These are phyloP conservation scores for Aureobasidium mangrovei DNA, from an alignment of 2,329 filamentous ascomycete species.

Conservation along the genomic window DNA sequence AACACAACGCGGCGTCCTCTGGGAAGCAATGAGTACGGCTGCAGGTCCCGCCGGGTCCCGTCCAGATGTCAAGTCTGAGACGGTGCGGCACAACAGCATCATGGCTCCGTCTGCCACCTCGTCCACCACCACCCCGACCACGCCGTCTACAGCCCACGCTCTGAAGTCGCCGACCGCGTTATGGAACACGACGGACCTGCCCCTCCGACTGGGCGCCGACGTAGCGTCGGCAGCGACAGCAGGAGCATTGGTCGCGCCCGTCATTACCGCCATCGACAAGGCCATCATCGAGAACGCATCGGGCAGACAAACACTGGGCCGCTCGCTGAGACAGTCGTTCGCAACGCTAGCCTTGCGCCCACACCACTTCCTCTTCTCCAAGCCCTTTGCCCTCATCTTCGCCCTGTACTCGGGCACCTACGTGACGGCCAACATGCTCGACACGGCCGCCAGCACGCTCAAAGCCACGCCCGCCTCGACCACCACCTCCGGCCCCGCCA, in stretches of 20 bases:
- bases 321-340: conserved; percentile 53
- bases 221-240: conserved; percentile 60
- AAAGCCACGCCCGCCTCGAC: conserved; percentile 46
- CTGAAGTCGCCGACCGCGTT: conserved; percentile 11
- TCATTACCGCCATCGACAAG: conserved; percentile 85
- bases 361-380: conserved; percentile 52
- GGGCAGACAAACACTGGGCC: conserved; percentile 51
- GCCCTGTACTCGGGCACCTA: conserved; percentile 81
- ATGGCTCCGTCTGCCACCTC: conserved; percentile 5
- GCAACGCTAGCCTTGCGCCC: conserved; percentile 50
- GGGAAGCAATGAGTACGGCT: conserved; percentile 23
- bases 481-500: conserved; percentile 65
- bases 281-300: conserved; percentile 78
- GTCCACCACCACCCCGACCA: background rate
- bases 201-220: conserved; percentile 59
- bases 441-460: conserved; percentile 64
- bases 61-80: background rate
- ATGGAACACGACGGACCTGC: conserved; percentile 72
- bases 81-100: background rate
- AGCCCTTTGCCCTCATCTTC: conserved; percentile 59
- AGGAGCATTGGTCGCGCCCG: conserved; percentile 66
- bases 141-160: conserved; percentile 1
- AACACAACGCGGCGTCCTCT: conserved; percentile 12
- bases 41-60: conserved; percentile 19
- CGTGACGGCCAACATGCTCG: conserved; percentile 76